phyloP scores from a whole-genome alignment of 257 asterid genomes.

The Verbascum thapsus region DNA sequence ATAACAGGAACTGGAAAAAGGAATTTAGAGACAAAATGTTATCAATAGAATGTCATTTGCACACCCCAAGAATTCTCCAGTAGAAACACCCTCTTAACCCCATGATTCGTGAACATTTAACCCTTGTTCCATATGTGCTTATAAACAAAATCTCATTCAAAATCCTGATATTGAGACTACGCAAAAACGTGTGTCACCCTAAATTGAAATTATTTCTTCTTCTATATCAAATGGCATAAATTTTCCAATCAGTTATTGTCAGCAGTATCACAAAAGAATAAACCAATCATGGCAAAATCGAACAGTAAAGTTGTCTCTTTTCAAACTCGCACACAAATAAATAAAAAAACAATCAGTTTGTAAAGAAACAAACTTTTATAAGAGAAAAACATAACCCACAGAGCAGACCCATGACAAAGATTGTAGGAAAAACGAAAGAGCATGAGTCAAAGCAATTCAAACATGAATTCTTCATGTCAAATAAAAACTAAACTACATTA shows the following conservation, averaged over 20 bases:
- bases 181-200: neutral
- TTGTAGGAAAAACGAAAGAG: neutral
- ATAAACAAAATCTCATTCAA: constrained; percentile 7
- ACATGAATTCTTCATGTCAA: constrained; percentile 8
- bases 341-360: neutral
- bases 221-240: neutral
- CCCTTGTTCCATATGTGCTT: constrained; percentile 10
- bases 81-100: constrained; percentile 8
- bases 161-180: neutral
- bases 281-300: neutral
- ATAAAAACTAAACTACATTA: constrained; percentile 17
- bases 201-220: neutral
- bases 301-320: constrained; percentile 11
- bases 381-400: constrained; percentile 13
- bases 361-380: constrained; percentile 14
- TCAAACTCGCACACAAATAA: neutral
- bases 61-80: neutral
- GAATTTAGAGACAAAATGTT: constrained; percentile 3
- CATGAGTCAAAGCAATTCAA: constrained; percentile 11
- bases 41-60: constrained; percentile 15
- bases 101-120: constrained; percentile 14
- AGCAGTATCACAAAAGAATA: constrained; percentile 5
- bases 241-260: constrained; percentile 13
- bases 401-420: constrained; percentile 3
- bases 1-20: constrained; percentile 45